Conservation (phyloP, 1,284 basidiomycete species). For the Tilletia indica region DNA sequence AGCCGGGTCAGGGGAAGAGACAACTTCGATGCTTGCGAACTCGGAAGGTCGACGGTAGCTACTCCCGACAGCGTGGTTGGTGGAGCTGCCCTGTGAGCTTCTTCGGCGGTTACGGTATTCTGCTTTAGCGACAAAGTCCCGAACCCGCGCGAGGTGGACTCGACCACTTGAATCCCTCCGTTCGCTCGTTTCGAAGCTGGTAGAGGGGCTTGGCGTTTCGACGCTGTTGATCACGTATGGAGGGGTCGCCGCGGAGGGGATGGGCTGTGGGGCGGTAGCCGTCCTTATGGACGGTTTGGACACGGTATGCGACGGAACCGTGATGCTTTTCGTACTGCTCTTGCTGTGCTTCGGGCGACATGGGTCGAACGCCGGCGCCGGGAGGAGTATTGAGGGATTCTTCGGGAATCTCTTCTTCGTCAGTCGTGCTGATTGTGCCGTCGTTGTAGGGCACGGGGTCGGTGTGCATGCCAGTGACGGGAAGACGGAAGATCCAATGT, state of each 20-base stretch:
- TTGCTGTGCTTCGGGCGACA: not conserved
- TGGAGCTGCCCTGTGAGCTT: not conserved
- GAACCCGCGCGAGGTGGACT: constrained; percentile 4
- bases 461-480: constrained; percentile 1
- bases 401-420: not conserved
- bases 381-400: not conserved
- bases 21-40: not conserved
- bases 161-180: not conserved
- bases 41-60: not conserved
- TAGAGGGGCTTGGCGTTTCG: not conserved
- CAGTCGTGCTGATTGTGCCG: not conserved
- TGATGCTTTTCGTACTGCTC: not conserved
- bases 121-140: constrained; percentile 13
- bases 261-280: not conserved
- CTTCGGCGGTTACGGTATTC: constrained; percentile 1
- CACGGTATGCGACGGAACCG: not conserved
- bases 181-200: not conserved
- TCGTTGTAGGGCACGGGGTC: not conserved
- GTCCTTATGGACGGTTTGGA: not conserved
- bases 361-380: not conserved
- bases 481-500: constrained; percentile 13
- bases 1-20: not conserved
- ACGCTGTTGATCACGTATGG: not conserved
- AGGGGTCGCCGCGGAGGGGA: not conserved
- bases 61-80: not conserved